Base-by-base conservation (phyloP, 2,329 filamentous ascomycete species). In the Cytospora piceae region DNA sequence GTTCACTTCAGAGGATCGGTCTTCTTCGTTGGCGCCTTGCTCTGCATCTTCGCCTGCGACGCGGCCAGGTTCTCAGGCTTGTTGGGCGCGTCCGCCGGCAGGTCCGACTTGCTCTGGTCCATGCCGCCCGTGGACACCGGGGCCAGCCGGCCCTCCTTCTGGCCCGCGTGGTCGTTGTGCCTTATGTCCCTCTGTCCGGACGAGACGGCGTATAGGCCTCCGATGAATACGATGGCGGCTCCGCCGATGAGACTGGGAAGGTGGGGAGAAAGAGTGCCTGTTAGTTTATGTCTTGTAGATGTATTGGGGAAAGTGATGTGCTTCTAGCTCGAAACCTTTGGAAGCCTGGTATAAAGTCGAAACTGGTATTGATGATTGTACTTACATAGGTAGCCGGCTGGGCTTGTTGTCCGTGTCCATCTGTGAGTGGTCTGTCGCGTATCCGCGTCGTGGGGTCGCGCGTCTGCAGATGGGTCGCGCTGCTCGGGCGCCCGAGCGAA, bases 121-220 rank as follows among this genome's bases (percentile, higher is more conserved):
- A 24, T 24, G 3, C 17, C 49, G 17, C 22, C 17, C 32, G 22
- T 46, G 4, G 29, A 4, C 17, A 31, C 39, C 34, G 42, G 31
- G 14, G 42, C 58, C 6, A 37, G 49, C 22, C 42, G 34, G 46
- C 15, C 51, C 22, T 52, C 27, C 24, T 59, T 56, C 46, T 64
- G 65, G n/a, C 52, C 61, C n/a, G 31, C 61, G 61, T 64, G 65
- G 52, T 67, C 65, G 42, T 67, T 67, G 65, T 67, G 65, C 31
- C 52, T 34, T 0, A 58, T 27, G 4, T 54, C 34, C 2, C 51
- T 24, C 22, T 64, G 65, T 3, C 53, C 22, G 11, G 22, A 49
- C n/a, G 57, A 57, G 27, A 67, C 32, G 37, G 59, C 17, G 57
- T 66, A 67, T 5, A 60, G 58, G 20, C 61, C 55, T 24, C 57